Percentiles rank a stretch among this genome's conserved stretches.
phyloP scores from a whole-genome alignment of 1,139 yeast species.

The Pichia sp. region DNA sequence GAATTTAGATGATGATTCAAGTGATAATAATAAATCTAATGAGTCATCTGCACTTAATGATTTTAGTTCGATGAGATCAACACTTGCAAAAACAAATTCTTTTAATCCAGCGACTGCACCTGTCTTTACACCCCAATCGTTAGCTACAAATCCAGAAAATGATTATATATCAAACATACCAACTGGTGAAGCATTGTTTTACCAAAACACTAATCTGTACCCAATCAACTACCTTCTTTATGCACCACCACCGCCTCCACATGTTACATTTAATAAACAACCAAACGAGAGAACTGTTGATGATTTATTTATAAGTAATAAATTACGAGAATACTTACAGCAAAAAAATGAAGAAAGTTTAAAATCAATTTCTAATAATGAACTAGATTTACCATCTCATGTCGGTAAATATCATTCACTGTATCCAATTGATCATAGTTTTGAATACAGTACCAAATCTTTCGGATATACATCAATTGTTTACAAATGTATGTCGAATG shows the following conservation, averaged over 20 bases:
- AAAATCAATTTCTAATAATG: constrained; percentile 48
- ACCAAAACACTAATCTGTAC: constrained; percentile 32
- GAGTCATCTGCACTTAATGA: constrained; percentile 5
- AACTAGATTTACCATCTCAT: constrained; percentile 61
- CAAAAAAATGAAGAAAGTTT: constrained; percentile 76
- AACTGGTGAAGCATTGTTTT: constrained; percentile 24
- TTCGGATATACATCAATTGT: constrained; percentile 56
- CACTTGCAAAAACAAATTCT: constrained; percentile 7
- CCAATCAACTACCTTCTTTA: constrained; percentile 84
- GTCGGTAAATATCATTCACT: constrained; percentile 82
- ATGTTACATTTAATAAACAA: constrained; percentile 50
- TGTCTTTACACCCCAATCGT: constrained; percentile 29
- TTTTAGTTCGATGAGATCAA: constrained; percentile 7
- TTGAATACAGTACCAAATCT: constrained; percentile 45
- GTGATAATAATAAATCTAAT: background rate
- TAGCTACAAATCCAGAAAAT: constrained; percentile 1
- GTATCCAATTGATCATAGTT: constrained; percentile 68
- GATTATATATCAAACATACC: constrained; percentile 5
- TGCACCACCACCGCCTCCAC: constrained; percentile 85
- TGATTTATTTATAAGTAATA: constrained; percentile 64
- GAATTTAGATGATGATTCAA: background rate
- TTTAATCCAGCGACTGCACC: constrained; percentile 28
- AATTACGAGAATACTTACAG: constrained; percentile 65
- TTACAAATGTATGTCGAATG: constrained; percentile 74
- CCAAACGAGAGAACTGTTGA: constrained; percentile 67